Evolutionary conservation across 768 basidiomycete species (phyloP), one percentile per base, ranked within the genome.

Genomic region (Termitomyces sp.): DNA sequence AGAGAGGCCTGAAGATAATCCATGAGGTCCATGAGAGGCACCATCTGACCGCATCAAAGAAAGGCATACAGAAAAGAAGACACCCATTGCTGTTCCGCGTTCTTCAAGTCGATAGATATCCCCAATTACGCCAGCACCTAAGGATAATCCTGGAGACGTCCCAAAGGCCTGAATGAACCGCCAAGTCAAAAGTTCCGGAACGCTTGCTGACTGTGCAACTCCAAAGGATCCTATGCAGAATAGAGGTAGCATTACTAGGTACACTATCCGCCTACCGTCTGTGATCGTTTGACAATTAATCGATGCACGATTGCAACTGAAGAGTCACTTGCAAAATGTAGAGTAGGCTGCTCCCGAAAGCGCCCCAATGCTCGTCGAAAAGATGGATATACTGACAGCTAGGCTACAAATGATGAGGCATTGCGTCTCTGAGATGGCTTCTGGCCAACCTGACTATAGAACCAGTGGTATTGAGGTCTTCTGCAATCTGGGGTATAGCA

Each of bases 401-500:
- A 76, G 58, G 44, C 75, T 50, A 20, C 12, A 23, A 12, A 26
- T 50, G 10, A 48, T 60, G 56, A 14, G 54, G 12, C 12, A 49
- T 50, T 18, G 8, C 18, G 14, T 26, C 40, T 28, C 30, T n/a
- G 20, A 56, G 36, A 35, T 61, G 43, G 32, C 70, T 16, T 56
- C 83, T 36, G 4, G n/a, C 38, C 3, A 18, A 57, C 84, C 84
- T 88, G 53, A 91, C 78, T 18, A 86, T 69, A 16, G 80, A 64
- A 0, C 79, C 79, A 0, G 88, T 81, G 0, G 87, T 76, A 28
- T 80, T 50, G 10, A 93, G 70, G 59, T 93, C 89, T 30, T 69
- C 71, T 8, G 90, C 83, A 48, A 94, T 84, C 52, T 87, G 80
- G 0, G 89, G 88, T 57, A 93, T 87, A 0, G 85, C 84, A 0